Evolutionary conservation across 257 asterid species (phyloP).

Genomic region (Coffea canephora): DNA sequence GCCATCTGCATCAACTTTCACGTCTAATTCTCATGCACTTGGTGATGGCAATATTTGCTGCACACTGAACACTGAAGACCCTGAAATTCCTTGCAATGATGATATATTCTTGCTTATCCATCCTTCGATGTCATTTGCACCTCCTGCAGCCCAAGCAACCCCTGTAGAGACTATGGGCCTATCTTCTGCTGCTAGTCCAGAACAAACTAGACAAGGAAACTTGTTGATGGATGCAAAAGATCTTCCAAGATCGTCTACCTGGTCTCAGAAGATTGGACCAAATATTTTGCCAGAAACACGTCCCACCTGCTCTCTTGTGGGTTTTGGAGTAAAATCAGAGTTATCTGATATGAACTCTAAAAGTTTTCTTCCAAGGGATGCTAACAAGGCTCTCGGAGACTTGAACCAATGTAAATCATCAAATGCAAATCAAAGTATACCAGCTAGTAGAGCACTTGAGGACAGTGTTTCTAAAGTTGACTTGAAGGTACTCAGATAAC

Average conservation of each 20-base stretch:
- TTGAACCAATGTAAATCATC: constrained; percentile 37
- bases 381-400: constrained; percentile 37
- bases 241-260: constrained; percentile 34
- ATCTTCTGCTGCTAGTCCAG: constrained; percentile 35
- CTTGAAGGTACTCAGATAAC: constrained; percentile 32
- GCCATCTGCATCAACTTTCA: constrained; percentile 39
- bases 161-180: constrained; percentile 30
- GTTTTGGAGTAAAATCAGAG: constrained; percentile 42
- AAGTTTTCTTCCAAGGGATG: constrained; percentile 37
- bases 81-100: constrained; percentile 97
- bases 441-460: constrained; percentile 35
- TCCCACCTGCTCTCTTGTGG: constrained; percentile 28
- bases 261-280: constrained; percentile 54
- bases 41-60: constrained; percentile 51
- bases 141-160: constrained; percentile 50
- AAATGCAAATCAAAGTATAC: constrained; percentile 33
- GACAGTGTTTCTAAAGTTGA: constrained; percentile 45
- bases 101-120: constrained; percentile 98
- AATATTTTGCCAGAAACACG: constrained; percentile 33
- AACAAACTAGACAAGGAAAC: constrained; percentile 41
- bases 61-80: constrained; percentile 75
- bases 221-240: constrained; percentile 42
- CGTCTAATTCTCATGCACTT: constrained; percentile 41
- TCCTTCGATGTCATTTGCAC: constrained; percentile 60
- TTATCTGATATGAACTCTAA: constrained; percentile 35